Evolutionary conservation across 2,329 filamentous ascomycete species (phyloP), one percentile per base, ranked within the genome.

Genomic region (Fusarium annulatum): DNA sequence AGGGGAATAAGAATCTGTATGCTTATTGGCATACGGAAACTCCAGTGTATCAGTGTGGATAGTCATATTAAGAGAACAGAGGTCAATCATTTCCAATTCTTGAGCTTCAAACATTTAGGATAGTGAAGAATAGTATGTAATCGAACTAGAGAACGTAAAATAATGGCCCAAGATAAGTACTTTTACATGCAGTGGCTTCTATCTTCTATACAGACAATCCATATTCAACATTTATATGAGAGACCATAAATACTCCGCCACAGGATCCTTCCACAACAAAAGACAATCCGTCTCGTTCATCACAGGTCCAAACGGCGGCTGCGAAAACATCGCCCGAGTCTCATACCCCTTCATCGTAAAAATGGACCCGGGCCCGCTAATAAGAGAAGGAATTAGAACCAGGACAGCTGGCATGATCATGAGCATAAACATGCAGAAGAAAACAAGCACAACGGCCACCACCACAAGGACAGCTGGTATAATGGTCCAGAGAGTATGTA

Each of bases 11-110:
- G 33, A 69, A 69, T 28, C 2, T 69, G 15, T 69, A 69, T 36
- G 66, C 66, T 33, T 69, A 69, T 33, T 69, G 66, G 66, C 4
- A 69, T 33, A 69, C 66, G 2, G 66, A 69, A 33, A 69, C 57
- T 2, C 66, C 66, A 1, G 66, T 69, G 1, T 69, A 69, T 7
- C 38, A 18, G 7, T 69, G 66, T 21, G 66, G 66, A 19, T 69
- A 69, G 45, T 6, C 10, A 9, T 18, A 4, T 9, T 7, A n/a
- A 10, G 7, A 9, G 12, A 53, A 21, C 9, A 6, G 21, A 21
- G 9, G 16, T 21, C 5, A 0, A 9, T 9, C 1, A 7, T 19
- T 9, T 26, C 15, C 10, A 45, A 26, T 7, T 12, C 23, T 43
- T 9, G 10, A 16, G n/a, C 38, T 7, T 39, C 38, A 39, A 7